Evolutionary conservation across 78 protist genomes (phyloP), one percentile per base, ranked within the genome.

Genomic region (Speleostelium caveatum): DNA sequence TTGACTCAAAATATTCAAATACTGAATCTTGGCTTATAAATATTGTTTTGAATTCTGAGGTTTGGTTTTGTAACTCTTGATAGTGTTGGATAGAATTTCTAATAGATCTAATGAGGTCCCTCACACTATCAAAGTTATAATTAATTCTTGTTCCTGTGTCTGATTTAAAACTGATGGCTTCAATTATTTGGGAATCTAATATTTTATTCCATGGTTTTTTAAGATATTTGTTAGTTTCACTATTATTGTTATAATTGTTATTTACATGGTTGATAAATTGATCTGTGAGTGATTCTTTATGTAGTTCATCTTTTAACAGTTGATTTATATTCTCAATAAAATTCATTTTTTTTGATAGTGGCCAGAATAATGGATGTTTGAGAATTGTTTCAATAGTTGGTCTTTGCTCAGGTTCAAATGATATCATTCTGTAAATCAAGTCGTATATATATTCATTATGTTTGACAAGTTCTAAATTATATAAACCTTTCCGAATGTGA

Each of bases 21-120:
- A 71, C 66, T 2, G 30, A 1, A 24, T 79, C 66, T 67, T 79
- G 76, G 6, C 35, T 55, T 4, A 32, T 41, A 0, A 79, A 55
- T 36, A 24, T 42, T 17, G 28, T 5, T 41, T 42, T 65, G 14
- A 65, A 38, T 49, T 26, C 6, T n/a, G 28, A 28, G 2, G 16
- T 32, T 42, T 61, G 35, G 22, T 30, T 28, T 30, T 65, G 53
- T 42, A 79, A 33, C 39, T 79, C 77, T 39, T 79, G 73, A 55
- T 79, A 62, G 28, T 79, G 88, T 35, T 79, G 88, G 5, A 56
- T 56, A 6, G 65, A 53, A 38, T 79, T 79, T 67, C 88, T 39
- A 21, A 79, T 33, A 56, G 73, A 65, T 49, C 88, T 19, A 49
- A 79, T 39, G 5, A 79, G 42, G 38, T 79, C 88, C 39, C 62